Base-by-base conservation (phyloP, 495 filamentous ascomycete genomes). In the Usnea hakonensis region DNA sequence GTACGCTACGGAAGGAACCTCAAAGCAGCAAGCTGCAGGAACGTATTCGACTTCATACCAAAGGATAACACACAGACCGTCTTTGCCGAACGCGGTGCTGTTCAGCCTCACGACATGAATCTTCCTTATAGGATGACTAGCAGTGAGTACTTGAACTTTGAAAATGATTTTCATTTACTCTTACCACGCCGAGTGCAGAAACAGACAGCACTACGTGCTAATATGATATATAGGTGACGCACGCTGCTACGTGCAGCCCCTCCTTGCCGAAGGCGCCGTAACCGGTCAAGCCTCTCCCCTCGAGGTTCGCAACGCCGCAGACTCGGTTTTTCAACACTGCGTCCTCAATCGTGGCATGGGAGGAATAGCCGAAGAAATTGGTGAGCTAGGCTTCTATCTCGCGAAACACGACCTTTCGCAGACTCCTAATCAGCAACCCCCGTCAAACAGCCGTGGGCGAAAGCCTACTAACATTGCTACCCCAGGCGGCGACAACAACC, bases 401-500 rank as follows among this genome's bases (percentile, higher is more conserved):
- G n/a, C n/a, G n/a, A n/a, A n/a, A n/a, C n/a, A n/a, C n/a, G n/a
- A n/a, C n/a, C n/a, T n/a, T n/a, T n/a, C n/a, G n/a, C n/a, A n/a
- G n/a, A n/a, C n/a, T n/a, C n/a, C n/a, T n/a, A n/a, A n/a, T n/a
- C n/a, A n/a, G n/a, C n/a, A n/a, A n/a, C n/a, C n/a, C n/a, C n/a
- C n/a, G n/a, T n/a, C n/a, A n/a, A n/a, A n/a, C n/a, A n/a, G n/a
- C n/a, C n/a, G n/a, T 33, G 19, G 3, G 1, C 2, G 11, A 28
- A 11, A 19, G 23, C 28, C 6, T 2, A 28, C 56, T 58, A 10
- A 58, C 28, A 10, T 44, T 38, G 2, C 1, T 36, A 26, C 16
- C 11, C 14, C 33, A 60, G 43, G 58, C 19, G 58, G 44, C 21
- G 58, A 60, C 58, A 53, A 60, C 17, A 46, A 60, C 3, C n/a